Evolutionary conservation across 768 basidiomycete species (phyloP).

Genomic region (Termitomyces sp.): DNA sequence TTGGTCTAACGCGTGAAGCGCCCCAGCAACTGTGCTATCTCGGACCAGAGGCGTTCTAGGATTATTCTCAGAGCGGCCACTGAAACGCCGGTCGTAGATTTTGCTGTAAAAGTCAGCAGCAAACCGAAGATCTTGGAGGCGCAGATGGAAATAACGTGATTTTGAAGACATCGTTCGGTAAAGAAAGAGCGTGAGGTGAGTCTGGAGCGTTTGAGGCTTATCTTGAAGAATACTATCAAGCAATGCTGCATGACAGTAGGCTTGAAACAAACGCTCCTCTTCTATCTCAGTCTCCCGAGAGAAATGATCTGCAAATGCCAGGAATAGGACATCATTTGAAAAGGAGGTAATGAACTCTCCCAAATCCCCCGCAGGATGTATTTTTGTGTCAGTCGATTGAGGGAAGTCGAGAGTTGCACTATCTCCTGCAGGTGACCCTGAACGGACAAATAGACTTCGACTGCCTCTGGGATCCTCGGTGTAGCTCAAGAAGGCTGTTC

Average conservation of each 20-base stretch:
- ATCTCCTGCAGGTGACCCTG: constrained; percentile 82
- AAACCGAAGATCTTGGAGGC: constrained; percentile 73
- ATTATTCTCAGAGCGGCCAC: constrained; percentile 67
- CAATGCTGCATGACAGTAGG: constrained; percentile 73
- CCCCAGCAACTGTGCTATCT: constrained; percentile 68
- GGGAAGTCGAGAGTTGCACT: constrained; percentile 86
- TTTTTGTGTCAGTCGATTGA: constrained; percentile 62
- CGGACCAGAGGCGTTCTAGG: constrained; percentile 66
- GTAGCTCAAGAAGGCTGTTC: constrained; percentile 91
- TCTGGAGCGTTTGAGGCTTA: constrained; percentile 76
- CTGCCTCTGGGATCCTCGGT: constrained; percentile 93
- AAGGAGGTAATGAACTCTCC: constrained; percentile 86
- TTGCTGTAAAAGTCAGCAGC: constrained; percentile 75
- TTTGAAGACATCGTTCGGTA: constrained; percentile 60
- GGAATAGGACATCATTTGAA: constrained; percentile 76
- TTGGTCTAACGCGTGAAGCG: constrained; percentile 60
- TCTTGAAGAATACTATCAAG: constrained; percentile 91
- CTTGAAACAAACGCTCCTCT: constrained; percentile 60
- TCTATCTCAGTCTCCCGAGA: constrained; percentile 61
- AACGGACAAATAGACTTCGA: constrained; percentile 85
- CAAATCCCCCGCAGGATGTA: constrained; percentile 71
- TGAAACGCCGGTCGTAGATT: constrained; percentile 72
- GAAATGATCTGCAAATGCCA: constrained; percentile 80
- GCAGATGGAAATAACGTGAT: constrained; percentile 62
- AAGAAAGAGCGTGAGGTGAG: constrained; percentile 70